Base-by-base conservation (phyloP, 257 asterid species). In the Solanum medicagineum region DNA sequence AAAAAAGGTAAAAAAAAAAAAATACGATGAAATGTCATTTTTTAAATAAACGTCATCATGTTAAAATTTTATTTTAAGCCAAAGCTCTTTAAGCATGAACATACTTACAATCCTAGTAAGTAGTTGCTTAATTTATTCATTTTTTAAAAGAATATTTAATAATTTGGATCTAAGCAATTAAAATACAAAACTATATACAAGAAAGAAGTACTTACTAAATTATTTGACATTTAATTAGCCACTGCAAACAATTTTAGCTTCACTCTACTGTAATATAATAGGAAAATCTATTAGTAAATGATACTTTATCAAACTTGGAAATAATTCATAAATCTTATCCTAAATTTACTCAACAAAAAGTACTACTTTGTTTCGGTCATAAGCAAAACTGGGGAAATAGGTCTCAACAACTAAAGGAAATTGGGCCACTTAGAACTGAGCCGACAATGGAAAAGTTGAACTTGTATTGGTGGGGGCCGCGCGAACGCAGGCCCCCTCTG, bases 371-470 rank as follows among this genome's bases (percentile, higher is more conserved):
- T 36, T 36, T 36, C 7, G 42, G 42, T 36, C 42, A 36, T 36
- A 5, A 36, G 42, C 42, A 36, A 36, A 36, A 32, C 36, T 32
- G 36, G 36, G 36, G 36, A 32, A 32, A 32, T 32, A 32, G 36
- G 36, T 0, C 4, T 32, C n/a, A 32, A 32, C 4, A 32, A 32
- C 36, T 32, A 32, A 32, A 32, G 36, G 4, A 32, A 51, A 24
- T 63, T 12, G 13, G 14, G 24, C 24, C 4, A 6, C 6, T 9
- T 11, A 6, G 8, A 29, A 65, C 32, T 66, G 22, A 20, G 45
- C 5, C 8, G 17, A 0, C 8, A 2, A 8, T 0, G 0, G 9
- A 40, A 36, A 17, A 0, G 0, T 69, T 69, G 26, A 1, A 8
- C 8, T 69, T 17, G 22, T 1, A 40, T 40, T 69, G 53, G 26